Conservation (phyloP, 352 stramenopile species). For the Phytopythium cucurbitacearum region DNA sequence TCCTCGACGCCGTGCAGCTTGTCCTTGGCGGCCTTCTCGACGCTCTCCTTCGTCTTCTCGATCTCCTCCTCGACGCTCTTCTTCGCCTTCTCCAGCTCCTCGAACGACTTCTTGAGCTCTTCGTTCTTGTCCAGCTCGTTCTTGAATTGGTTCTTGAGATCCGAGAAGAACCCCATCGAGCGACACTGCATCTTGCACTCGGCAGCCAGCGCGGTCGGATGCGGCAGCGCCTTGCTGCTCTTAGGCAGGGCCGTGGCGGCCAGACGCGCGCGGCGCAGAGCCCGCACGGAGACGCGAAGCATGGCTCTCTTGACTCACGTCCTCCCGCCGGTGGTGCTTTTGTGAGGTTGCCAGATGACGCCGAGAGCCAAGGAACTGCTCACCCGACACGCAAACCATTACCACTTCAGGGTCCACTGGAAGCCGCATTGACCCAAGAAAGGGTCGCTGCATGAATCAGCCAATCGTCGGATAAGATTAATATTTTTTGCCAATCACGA, state of each 20-base stretch:
- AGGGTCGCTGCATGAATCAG: background rate
- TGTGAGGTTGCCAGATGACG: background rate
- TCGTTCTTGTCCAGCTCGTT: conserved; percentile 80
- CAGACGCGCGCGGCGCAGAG: conserved; percentile 18
- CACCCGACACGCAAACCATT: conserved; percentile 7
- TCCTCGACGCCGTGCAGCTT: conserved; percentile 58
- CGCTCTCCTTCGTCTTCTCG: conserved; percentile 63
- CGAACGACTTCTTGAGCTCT: conserved; percentile 73
- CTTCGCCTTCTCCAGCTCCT: conserved; percentile 73
- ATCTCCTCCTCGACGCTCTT: conserved; percentile 63
- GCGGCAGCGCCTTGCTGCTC: conserved; percentile 4
- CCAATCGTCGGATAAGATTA: background rate
- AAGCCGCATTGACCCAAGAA: no score
- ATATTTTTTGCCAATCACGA: conserved; percentile 3
- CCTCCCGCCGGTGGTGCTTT: conserved; percentile 1
- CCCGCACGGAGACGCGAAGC: conserved; percentile 24
- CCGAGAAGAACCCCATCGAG: conserved; percentile 66
- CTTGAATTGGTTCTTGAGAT: conserved; percentile 79
- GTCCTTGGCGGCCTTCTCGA: conserved; percentile 56
- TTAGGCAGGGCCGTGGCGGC: conserved; percentile 4
- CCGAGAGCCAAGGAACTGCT: background rate
- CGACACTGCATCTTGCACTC: conserved; percentile 25
- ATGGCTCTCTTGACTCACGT: conserved; percentile 9
- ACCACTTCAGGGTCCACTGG: background rate
- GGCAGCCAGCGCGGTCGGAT: background rate